These are phyloP conservation scores for Massarina eburnea DNA, from an alignment of 2,329 filamentous ascomycete species.

Conservation along the genomic window DNA sequence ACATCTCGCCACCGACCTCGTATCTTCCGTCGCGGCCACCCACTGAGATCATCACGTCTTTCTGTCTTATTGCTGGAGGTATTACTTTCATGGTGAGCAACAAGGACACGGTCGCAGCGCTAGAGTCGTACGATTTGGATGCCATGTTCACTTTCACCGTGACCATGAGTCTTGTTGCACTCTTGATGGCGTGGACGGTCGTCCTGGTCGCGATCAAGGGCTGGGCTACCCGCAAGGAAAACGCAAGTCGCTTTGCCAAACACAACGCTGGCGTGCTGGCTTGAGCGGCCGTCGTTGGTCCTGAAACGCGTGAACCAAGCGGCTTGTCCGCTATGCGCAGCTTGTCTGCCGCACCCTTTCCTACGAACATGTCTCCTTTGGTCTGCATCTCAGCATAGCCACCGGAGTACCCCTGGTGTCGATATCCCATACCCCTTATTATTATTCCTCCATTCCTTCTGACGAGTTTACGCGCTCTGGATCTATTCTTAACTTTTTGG, in stretches of 20 bases:
- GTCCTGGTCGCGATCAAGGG: conserved; percentile 81
- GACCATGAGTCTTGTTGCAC: conserved; percentile 76
- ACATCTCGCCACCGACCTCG: conserved; percentile 77
- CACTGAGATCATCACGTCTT: conserved; percentile 83
- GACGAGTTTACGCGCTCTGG: not conserved
- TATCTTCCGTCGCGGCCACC: conserved; percentile 81
- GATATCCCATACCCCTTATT: conserved; percentile 1
- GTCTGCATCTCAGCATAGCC: conserved; percentile 6
- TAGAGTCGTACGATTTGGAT: conserved; percentile 75
- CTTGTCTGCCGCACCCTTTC: conserved; percentile 1
- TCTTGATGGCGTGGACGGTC: conserved; percentile 85
- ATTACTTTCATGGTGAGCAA: conserved; percentile 91
- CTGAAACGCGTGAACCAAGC: not conserved
- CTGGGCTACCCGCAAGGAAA: conserved; percentile 63
- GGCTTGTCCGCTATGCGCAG: not conserved
- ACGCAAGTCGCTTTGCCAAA: conserved; percentile 25
- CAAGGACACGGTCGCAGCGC: conserved; percentile 72
- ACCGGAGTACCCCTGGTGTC: not conserved
- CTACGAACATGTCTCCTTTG: not conserved
- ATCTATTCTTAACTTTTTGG: no score
- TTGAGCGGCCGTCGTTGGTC: conserved; percentile 6
- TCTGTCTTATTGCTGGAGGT: conserved; percentile 84
- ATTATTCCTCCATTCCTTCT: not conserved
- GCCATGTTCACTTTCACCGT: conserved; percentile 94
- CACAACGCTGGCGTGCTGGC: conserved; percentile 29